Conservation (phyloP, 345 rosid species). For the Salix viminalis region DNA sequence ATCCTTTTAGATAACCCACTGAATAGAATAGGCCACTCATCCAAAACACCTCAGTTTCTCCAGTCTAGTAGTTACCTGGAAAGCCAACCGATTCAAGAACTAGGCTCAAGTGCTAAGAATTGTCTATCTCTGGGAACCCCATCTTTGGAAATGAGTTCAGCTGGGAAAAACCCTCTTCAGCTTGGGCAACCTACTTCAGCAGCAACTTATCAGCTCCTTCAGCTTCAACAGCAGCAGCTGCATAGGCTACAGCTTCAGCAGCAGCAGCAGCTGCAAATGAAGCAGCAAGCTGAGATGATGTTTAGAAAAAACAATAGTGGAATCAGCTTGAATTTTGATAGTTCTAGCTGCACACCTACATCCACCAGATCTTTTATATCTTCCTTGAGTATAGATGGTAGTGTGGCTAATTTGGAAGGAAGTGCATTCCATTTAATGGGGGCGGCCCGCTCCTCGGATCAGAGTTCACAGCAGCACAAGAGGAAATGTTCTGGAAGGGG, state of each 20-base stretch:
- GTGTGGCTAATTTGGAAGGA: conserved; percentile 57
- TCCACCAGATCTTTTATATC: conserved; percentile 69
- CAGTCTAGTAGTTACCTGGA: conserved; percentile 38
- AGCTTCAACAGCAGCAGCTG: conserved; percentile 47
- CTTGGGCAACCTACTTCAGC: conserved; percentile 43
- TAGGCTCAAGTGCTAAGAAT: conserved; percentile 49
- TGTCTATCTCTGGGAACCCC: conserved; percentile 48
- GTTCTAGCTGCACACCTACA: conserved; percentile 73
- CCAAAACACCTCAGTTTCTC: conserved; percentile 40
- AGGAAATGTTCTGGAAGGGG: conserved; percentile 60
- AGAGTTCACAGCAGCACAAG: conserved; percentile 58
- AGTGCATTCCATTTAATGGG: conserved; percentile 57
- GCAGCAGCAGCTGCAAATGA: conserved; percentile 52
- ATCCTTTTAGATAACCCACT: conserved; percentile 53
- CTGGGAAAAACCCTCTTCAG: conserved; percentile 50
- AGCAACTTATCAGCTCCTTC: conserved; percentile 42
- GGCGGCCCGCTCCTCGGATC: conserved; percentile 54
- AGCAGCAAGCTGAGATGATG: conserved; percentile 76
- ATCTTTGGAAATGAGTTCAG: conserved; percentile 50
- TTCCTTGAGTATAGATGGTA: conserved; percentile 70
- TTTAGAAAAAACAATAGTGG: conserved; percentile 57
- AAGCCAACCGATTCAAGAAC: conserved; percentile 31
- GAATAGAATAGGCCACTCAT: conserved; percentile 32
- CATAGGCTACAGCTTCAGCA: conserved; percentile 45
- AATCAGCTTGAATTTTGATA: conserved; percentile 64